phyloP scores from a whole-genome alignment of 192 early-diverging fungal species.

The Geranomyces variabilis region DNA sequence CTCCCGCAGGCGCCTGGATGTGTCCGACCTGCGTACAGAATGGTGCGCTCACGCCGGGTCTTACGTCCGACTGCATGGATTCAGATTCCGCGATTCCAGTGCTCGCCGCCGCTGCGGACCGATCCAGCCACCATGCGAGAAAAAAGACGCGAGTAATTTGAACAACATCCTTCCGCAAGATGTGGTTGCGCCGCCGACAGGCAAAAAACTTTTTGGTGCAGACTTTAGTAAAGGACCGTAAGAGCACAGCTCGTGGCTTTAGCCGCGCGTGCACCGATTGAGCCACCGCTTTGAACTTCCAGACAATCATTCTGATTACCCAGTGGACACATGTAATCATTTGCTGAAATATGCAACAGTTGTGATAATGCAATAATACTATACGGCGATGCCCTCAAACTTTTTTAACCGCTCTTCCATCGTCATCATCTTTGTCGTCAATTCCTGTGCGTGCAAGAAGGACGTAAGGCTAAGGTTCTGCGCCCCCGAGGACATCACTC shows the following conservation, averaged over 20 bases:
- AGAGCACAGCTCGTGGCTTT: too few relatives aligned
- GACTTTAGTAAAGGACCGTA: too few relatives aligned
- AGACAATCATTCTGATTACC: too few relatives aligned
- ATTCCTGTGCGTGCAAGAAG: constrained; percentile 34
- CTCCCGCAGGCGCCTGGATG: constrained; percentile 69
- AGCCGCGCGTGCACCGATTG: too few relatives aligned
- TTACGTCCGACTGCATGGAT: background rate
- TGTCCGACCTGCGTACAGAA: constrained; percentile 17
- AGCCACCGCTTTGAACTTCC: too few relatives aligned
- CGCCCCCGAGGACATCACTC: background rate
- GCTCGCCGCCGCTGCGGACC: background rate
- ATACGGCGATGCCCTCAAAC: background rate
- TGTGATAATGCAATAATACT: too few relatives aligned
- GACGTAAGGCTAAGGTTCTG: background rate
- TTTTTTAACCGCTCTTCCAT: constrained; percentile 49
- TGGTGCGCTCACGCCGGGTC: background rate
- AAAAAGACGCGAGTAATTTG: constrained; percentile 3
- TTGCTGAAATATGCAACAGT: too few relatives aligned
- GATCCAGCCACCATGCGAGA: background rate
- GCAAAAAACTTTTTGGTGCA: background rate
- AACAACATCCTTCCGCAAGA: background rate
- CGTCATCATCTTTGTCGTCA: constrained; percentile 51
- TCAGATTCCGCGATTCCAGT: too few relatives aligned
- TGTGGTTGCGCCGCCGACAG: background rate
- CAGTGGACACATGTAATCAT: too few relatives aligned